Evolutionary conservation across 306 rosid genomes (phyloP).

Genomic region (Cyclanthera cordifolia): DNA sequence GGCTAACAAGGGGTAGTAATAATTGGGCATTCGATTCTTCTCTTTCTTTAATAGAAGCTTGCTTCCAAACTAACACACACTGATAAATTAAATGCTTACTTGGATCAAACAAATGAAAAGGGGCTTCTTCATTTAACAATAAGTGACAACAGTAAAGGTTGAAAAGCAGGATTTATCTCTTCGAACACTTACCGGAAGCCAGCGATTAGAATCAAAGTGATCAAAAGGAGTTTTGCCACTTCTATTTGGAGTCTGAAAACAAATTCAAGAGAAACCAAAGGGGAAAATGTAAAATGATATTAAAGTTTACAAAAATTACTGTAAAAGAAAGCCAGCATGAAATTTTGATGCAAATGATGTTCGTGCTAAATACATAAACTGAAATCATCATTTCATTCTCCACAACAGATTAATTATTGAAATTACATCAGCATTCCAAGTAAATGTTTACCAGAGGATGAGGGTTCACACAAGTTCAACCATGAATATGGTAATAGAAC

Average conservation of each 20-base stretch:
- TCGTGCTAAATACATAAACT: not conserved
- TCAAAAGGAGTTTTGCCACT: slow-evolving; percentile 77
- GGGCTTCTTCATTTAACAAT: not conserved
- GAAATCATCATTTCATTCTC: not conserved
- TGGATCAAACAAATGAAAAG: not conserved
- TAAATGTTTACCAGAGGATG: not conserved
- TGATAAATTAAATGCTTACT: not conserved
- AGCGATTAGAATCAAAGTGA: slow-evolving; percentile 68
- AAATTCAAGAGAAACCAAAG: slow-evolving; percentile 10
- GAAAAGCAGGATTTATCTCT: not conserved
- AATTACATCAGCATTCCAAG: not conserved
- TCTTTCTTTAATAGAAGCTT: not conserved
- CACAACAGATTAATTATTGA: not conserved
- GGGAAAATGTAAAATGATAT: slow-evolving; percentile 3
- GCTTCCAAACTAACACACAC: not conserved
- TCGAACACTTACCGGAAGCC: slow-evolving; percentile 85
- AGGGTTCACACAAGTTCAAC: not conserved
- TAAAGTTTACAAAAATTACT: slow-evolving; percentile 1
- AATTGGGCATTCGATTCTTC: not conserved
- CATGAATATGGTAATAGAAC: not conserved
- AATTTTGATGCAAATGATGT: slow-evolving; percentile 1
- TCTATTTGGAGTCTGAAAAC: slow-evolving; percentile 64
- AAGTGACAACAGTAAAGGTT: not conserved
- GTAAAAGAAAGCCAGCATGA: slow-evolving; percentile 4
- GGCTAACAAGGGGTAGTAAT: not conserved